Base-by-base conservation (phyloP, 805 yeast species). In the Metschnikowia arizonensis region DNA sequence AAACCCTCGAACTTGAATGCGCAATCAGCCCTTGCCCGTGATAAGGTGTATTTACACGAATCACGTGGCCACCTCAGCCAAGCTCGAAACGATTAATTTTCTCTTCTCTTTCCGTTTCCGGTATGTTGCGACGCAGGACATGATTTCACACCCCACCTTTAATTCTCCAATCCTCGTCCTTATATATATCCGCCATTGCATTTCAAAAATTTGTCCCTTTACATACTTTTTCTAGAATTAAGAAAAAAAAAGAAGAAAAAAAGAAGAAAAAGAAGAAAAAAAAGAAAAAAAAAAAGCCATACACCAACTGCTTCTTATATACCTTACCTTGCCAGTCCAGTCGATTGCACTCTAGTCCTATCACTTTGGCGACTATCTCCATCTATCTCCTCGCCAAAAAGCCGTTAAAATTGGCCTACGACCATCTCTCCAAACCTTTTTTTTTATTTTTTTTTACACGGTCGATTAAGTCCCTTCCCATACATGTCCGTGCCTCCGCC, bases 401-500 rank as follows among this genome's bases (percentile, higher is more conserved):
- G 17, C n/a, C n/a, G 11, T 15, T 10, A 10, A 18, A 18, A 17
- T 17, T 12, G 23, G 23, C n/a, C 23, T 30, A 17, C 24, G 14
- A 32, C 21, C 18, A 11, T 9, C 11, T 18, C 23, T 19, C 23
- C 34, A 7, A 11, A 30, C 9, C 10, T 14, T 23, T 19, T 15
- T 6, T 12, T 21, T 12, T 12, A 2, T 15, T 7, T 14, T 15
- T 5, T 19, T 18, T 2, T 17, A 18, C 21, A 25, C 33, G 33
- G 15, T n/a, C n/a, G n/a, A n/a, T n/a, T n/a, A n/a, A n/a, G n/a
- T n/a, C n/a, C n/a, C n/a, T n/a, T n/a, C 10, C 23, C 23, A 8
- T 24, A 15, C 14, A 52, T 52, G 56, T 48, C 51, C 25, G 45
- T 34, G 8, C 44, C 49, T 9, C 48, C 52, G 25, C 49, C 50